Base-by-base conservation (phyloP, 139 green algal species). In the Edaphochlamys debaryana region DNA sequence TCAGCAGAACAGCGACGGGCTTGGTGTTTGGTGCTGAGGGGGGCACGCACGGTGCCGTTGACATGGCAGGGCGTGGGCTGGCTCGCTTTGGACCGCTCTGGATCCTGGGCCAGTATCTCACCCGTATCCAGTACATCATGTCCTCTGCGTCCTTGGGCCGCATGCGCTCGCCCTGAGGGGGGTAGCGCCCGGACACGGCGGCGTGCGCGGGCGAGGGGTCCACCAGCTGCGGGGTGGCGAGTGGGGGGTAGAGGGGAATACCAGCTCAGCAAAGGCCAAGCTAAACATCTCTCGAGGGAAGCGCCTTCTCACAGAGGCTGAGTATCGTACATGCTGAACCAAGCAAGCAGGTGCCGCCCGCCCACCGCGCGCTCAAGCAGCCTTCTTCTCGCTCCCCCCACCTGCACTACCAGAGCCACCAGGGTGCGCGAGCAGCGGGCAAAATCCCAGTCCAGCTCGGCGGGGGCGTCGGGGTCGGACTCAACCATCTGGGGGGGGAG, bases 41-140 rank as follows among this genome's bases (percentile, higher is more conserved):
- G n/a, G n/a, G n/a, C n/a, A n/a, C n/a, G n/a, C n/a, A n/a, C n/a
- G n/a, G n/a, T n/a, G n/a, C n/a, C n/a, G n/a, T n/a, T n/a, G n/a
- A n/a, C n/a, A n/a, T n/a, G n/a, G n/a, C n/a, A n/a, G n/a, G 45
- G 11, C 45, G 9, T 54, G 45, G 11, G 11, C 13, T 54, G 13
- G 11, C 45, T 54, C 13, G 45, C 45, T 13, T 9, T 54, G 13
- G 45, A 9, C 9, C 13, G 45, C 45, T 13, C 52, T n/a, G 34
- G 34, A 37, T 22, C 20, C 20, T 36, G 1, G 15, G 7, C 22
- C 38, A 38, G 23, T 2, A 37, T 34, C 71, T 20, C 54, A 71
- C 79, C 79, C n/a, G n/a, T 36, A 77, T 85, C 67, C 79, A 77
- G 54, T 78, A 85, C 67, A 78, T 70, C 68, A 85, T 69, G 54